These are phyloP conservation scores for Mortierella sp. DNA, from an alignment of 371 early-diverging fungal species.

Conservation along the genomic window DNA sequence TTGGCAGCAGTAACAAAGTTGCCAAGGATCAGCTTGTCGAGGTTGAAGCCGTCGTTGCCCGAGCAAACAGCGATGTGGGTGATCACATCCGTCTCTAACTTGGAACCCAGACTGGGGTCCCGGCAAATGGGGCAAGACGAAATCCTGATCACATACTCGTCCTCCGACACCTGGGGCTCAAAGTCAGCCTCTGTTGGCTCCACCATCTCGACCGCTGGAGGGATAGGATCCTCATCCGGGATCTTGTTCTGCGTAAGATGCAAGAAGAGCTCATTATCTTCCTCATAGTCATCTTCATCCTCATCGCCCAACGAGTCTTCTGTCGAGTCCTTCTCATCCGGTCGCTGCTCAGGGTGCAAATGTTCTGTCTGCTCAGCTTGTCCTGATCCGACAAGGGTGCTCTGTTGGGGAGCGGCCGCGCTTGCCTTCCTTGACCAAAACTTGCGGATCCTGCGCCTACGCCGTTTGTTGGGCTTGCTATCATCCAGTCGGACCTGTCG, in stretches of 20 bases:
- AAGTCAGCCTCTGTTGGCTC: conserved; percentile 54
- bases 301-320: conserved; percentile 40
- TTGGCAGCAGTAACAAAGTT: conserved; percentile 85
- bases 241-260: conserved; percentile 40
- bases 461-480: conserved; percentile 33
- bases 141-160: conserved; percentile 77
- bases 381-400: not conserved
- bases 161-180: conserved; percentile 52
- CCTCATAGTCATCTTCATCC: conserved; percentile 33
- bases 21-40: conserved; percentile 79
- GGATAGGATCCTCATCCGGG: conserved; percentile 16
- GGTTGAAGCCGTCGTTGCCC: conserved; percentile 73
- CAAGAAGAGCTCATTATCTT: conserved; percentile 53
- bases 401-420: not conserved
- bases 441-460: conserved; percentile 38
- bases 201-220: conserved; percentile 28
- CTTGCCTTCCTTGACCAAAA: conserved; percentile 43
- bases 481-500: conserved; percentile 54
- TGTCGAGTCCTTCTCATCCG: conserved; percentile 41
- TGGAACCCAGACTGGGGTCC: conserved; percentile 67
- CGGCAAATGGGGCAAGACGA: conserved; percentile 82
- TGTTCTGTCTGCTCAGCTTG: conserved; percentile 12
- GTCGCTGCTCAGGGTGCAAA: conserved; percentile 6
- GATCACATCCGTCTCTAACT: conserved; percentile 80
- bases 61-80: conserved; percentile 86